These are phyloP conservation scores for Ophiostoma montium DNA, from an alignment of 2,329 filamentous ascomycete genomes.

Conservation along the genomic window DNA sequence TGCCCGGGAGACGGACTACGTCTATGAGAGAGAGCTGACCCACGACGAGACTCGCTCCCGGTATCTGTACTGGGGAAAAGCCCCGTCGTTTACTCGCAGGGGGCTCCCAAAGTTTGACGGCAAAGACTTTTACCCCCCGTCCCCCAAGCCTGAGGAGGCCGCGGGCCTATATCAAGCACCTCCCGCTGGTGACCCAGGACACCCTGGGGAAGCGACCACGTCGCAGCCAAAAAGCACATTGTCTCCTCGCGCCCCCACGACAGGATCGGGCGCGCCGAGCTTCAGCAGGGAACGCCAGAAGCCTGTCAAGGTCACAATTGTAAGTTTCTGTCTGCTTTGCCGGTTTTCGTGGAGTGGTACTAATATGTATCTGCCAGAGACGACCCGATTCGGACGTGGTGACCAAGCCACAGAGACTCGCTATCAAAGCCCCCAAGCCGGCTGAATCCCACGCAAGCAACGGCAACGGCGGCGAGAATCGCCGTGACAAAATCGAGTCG, in stretches of 20 bases:
- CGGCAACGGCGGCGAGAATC: neutral
- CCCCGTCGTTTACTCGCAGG: conserved; percentile 32
- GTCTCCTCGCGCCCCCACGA: neutral
- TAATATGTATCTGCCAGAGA: too few species aligned
- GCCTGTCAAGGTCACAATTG: conserved; percentile 12
- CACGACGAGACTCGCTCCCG: conserved; percentile 44
- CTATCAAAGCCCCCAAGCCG: neutral
- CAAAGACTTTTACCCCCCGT: conserved; percentile 48
- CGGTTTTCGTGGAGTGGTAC: too few species aligned
- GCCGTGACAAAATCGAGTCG: neutral
- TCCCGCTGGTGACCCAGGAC: neutral
- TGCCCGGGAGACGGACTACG: conserved; percentile 32
- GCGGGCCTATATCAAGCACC: neutral
- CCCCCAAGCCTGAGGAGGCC: conserved; percentile 21
- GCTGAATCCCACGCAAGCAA: neutral
- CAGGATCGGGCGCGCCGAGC: neutral
- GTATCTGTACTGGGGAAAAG: conserved; percentile 46
- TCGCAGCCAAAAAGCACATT: neutral
- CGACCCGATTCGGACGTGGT: conserved; percentile 1
- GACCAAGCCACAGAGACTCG: neutral
- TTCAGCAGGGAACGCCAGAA: conserved; percentile 5
- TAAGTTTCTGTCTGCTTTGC: neutral
- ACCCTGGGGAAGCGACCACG: neutral
- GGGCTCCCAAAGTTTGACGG: conserved; percentile 51
- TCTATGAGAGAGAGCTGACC: conserved; percentile 42